A percentile compares a stretch with the other conserved stretches of the same genome.
These are phyloP conservation scores for Globisporangium yorkense DNA, from an alignment of 352 stramenopile species.

Conservation along the genomic window DNA sequence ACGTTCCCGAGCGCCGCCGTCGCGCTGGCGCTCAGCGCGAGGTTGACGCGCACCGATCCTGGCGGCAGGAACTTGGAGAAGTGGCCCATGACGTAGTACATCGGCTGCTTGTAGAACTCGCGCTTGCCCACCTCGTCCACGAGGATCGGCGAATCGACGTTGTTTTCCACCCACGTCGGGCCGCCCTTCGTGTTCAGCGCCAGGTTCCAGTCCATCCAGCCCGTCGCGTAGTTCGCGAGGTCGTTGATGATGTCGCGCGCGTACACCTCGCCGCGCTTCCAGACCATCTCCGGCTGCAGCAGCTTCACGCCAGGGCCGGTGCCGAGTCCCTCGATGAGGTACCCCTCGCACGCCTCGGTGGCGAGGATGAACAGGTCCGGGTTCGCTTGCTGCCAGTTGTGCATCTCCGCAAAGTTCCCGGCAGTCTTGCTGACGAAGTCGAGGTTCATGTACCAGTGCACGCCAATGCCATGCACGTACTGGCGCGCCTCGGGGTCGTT, in stretches of 20 bases:
- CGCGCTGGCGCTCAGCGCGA: conserved; percentile 21
- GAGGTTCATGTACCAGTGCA: conserved; percentile 85
- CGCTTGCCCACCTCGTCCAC: conserved; percentile 41
- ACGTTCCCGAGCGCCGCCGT: conserved; percentile 29
- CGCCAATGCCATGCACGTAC: conserved; percentile 78
- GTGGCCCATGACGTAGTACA: conserved; percentile 78
- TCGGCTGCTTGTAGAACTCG: conserved; percentile 81
- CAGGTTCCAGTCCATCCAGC: conserved; percentile 89
- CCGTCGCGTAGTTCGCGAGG: conserved; percentile 64
- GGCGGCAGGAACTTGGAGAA: conserved; percentile 63
- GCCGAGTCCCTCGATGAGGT: conserved; percentile 39
- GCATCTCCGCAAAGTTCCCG: conserved; percentile 44
- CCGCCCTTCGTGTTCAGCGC: conserved; percentile 66
- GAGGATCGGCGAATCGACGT: conserved; percentile 67
- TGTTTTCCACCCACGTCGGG: conserved; percentile 68
- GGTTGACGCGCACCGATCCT: conserved; percentile 37
- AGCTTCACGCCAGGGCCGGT: conserved; percentile 46
- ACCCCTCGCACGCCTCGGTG: conserved; percentile 75
- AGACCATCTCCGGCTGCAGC: conserved; percentile 35
- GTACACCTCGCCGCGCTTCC: conserved; percentile 72
- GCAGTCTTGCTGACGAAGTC: conserved; percentile 39
- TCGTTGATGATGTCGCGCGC: conserved; percentile 86
- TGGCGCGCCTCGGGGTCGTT: conserved; percentile 42
- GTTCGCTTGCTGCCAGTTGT: conserved; percentile 46
- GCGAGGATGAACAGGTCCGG: conserved; percentile 77